A percentile compares a stretch with the other conserved stretches of the same genome.
phyloP scores from a whole-genome alignment of 257 asterid species.

The Lantana camara region DNA sequence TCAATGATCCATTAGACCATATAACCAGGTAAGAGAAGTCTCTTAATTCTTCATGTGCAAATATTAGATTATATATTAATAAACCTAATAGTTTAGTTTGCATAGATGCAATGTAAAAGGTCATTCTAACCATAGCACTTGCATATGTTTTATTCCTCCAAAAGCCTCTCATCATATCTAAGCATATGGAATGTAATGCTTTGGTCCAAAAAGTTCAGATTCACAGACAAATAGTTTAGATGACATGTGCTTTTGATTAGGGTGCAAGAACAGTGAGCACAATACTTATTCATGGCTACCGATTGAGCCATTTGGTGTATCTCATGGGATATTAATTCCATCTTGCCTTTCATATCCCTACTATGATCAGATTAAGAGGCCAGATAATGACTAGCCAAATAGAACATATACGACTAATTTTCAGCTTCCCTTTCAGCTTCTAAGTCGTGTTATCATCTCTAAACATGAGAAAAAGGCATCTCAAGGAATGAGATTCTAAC shows the following conservation, averaged over 20 bases:
- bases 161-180: neutral
- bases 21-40: neutral
- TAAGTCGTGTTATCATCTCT: neutral
- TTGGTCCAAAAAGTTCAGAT: too few species aligned
- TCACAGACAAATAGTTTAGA: too few species aligned
- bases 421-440: neutral
- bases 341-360: neutral
- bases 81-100: conserved; percentile 1
- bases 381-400: neutral
- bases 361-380: neutral
- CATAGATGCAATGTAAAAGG: conserved; percentile 18
- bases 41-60: neutral
- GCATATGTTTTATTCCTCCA: conserved; percentile 37
- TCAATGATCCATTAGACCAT: too few species aligned
- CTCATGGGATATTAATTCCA: too few species aligned
- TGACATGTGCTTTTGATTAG: too few species aligned
- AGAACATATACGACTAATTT: conserved; percentile 19
- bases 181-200: neutral
- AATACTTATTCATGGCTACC: too few species aligned
- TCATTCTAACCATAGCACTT: conserved; percentile 21
- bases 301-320: too few species aligned
- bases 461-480: too few species aligned
- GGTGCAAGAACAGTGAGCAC: neutral
- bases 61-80: too few species aligned
- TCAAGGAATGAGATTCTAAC: too few species aligned